Evolutionary conservation across 441 rosid species (phyloP).

Genomic region (Flueggea neowawraea): DNA sequence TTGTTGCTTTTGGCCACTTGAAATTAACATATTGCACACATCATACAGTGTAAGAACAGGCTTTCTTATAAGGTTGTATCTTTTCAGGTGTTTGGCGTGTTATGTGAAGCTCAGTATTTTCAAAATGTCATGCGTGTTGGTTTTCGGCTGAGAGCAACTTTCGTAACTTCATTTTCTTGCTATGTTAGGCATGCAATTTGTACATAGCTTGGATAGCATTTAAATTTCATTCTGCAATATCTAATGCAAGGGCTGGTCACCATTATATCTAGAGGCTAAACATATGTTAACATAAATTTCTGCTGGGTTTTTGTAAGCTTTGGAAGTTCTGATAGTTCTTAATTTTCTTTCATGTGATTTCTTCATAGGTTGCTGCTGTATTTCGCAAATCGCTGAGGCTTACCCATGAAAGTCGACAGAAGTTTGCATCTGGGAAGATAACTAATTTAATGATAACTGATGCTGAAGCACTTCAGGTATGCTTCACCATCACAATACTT

Average conservation of each 20-base stretch:
- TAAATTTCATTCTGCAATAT: no score
- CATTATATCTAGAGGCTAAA: no score
- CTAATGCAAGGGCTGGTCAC: no score
- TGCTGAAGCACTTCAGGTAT: conserved; percentile 96
- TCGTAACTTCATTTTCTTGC: conserved; percentile 53
- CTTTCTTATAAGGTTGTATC: conserved; percentile 26
- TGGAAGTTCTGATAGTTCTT: neutral
- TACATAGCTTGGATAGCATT: no score
- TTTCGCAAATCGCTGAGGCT: conserved; percentile 93
- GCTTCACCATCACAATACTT: conserved; percentile 1
- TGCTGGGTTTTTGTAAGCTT: neutral
- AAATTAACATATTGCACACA: neutral
- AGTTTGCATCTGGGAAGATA: conserved; percentile 91
- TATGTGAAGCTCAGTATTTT: conserved; percentile 97
- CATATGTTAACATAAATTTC: no score
- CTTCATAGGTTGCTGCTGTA: conserved; percentile 88
- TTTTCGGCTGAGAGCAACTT: conserved; percentile 85
- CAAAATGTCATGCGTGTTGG: conserved; percentile 99
- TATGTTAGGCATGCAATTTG: no score
- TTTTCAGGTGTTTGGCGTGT: conserved; percentile 82
- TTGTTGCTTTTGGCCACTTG: neutral
- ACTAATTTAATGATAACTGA: conserved; percentile 99
- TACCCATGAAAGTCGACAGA: conserved; percentile 87
- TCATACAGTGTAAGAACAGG: neutral
- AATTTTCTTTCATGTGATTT: neutral